Evolutionary conservation across 306 rosid species (phyloP).

Genomic region (Cucumis sativus): DNA sequence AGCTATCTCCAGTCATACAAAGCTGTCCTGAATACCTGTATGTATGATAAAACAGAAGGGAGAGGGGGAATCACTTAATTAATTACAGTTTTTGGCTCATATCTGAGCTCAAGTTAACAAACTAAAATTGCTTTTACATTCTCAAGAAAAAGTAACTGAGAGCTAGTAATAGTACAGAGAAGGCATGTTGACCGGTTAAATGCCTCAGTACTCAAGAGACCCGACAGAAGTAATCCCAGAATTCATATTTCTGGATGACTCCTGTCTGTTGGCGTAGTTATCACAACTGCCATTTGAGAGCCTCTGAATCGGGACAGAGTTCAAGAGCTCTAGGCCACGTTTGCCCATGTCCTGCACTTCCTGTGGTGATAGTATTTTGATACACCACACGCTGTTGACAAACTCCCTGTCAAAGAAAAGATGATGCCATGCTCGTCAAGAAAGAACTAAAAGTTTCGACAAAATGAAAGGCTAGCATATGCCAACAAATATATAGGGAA

Average conservation of each 20-base stretch:
- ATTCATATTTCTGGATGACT: slow-evolving; percentile 49
- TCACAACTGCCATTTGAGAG: slow-evolving; percentile 59
- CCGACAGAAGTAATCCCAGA: slow-evolving; percentile 71
- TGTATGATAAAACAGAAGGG: slow-evolving; percentile 17
- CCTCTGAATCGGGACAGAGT: slow-evolving; percentile 72
- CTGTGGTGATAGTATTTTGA: slow-evolving; percentile 90
- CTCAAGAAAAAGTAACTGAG: slow-evolving; percentile 20
- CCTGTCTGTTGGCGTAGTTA: slow-evolving; percentile 62
- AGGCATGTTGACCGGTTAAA: slow-evolving; percentile 26
- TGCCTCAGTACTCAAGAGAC: slow-evolving; percentile 60
- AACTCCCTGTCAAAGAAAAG: slow-evolving; percentile 61
- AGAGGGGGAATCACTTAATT: background rate
- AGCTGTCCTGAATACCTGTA: slow-evolving; percentile 37
- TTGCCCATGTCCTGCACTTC: slow-evolving; percentile 95
- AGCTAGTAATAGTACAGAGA: slow-evolving; percentile 36
- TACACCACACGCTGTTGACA: slow-evolving; percentile 88
- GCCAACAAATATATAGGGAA: background rate
- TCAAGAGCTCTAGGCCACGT: slow-evolving; percentile 61
- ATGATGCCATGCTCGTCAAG: background rate
- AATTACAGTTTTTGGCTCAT: slow-evolving; percentile 62
- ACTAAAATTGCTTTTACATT: slow-evolving; percentile 30
- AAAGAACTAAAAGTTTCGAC: background rate
- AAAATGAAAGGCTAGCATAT: background rate
- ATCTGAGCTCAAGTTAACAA: slow-evolving; percentile 37
- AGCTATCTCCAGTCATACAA: slow-evolving; percentile 31